Conservation (phyloP, 2,329 filamentous ascomycete species). For the Verticillium tricorpus region DNA sequence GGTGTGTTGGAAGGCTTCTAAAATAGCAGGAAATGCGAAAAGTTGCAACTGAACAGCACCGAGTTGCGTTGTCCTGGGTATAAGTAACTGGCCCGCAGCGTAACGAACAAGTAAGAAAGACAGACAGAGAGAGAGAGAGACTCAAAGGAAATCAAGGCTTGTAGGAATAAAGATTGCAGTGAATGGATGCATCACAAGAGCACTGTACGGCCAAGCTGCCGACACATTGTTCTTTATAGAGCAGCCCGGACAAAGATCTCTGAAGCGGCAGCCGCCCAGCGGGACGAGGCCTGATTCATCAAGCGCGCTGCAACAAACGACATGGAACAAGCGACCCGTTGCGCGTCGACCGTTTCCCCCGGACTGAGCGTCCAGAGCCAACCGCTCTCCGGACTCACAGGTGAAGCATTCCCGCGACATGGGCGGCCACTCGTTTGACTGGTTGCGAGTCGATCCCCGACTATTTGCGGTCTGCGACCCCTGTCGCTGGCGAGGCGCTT, state of each 20-base stretch:
- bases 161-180: background rate
- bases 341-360: background rate
- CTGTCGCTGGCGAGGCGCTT: slow-evolving; percentile 6
- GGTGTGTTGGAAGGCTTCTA: background rate
- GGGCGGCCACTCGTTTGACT: slow-evolving; percentile 4
- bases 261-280: background rate
- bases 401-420: background rate
- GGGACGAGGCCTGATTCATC: slow-evolving; percentile 3
- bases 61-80: background rate
- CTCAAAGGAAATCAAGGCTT: background rate
- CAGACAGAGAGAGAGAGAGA: background rate
- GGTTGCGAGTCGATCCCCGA: slow-evolving; percentile 5
- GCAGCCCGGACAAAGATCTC: slow-evolving; percentile 1
- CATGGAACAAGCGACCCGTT: slow-evolving; percentile 1
- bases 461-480: slow-evolving; percentile 1
- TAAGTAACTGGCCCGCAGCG: background rate
- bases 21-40: background rate
- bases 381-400: background rate
- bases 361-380: slow-evolving; percentile 4
- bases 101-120: background rate
- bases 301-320: background rate
- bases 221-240: slow-evolving; percentile 3
- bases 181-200: background rate
- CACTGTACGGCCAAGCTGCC: background rate
- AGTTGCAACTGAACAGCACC: slow-evolving; percentile 2